These are phyloP conservation scores for Colletotrichum sp. DNA, from an alignment of 2,329 filamentous ascomycete species.

Conservation along the genomic window DNA sequence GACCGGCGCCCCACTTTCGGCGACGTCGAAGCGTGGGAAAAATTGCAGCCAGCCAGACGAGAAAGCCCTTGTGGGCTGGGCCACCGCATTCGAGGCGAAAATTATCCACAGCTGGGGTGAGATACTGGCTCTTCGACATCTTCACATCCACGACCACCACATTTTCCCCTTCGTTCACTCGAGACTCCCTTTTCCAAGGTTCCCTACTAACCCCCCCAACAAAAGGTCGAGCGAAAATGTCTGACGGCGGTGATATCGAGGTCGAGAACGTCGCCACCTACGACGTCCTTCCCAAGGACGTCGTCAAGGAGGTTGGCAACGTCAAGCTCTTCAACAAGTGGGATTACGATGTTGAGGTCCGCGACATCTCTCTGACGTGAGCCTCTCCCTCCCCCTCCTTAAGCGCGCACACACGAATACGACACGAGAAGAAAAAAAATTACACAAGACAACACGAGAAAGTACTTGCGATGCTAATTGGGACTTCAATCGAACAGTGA, in stretches of 20 bases:
- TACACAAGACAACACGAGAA: not conserved
- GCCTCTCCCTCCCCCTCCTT: not conserved
- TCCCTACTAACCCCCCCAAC: conserved; percentile 13
- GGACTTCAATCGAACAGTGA: conserved; percentile 66
- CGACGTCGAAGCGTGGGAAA: conserved; percentile 25
- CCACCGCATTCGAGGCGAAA: not conserved
- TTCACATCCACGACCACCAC: conserved; percentile 23
- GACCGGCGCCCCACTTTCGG: conserved; percentile 27
- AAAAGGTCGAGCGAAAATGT: conserved; percentile 68
- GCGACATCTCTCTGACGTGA: conserved; percentile 98
- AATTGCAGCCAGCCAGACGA: not conserved
- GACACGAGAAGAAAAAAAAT: conserved; percentile 12
- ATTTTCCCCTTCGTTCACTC: conserved; percentile 18
- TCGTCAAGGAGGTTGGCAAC: conserved; percentile 85
- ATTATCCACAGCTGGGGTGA: conserved; percentile 16
- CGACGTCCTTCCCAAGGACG: conserved; percentile 90
- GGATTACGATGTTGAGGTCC: conserved; percentile 98
- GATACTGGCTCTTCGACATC: conserved; percentile 16
- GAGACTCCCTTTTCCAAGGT: conserved; percentile 4
- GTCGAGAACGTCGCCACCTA: conserved; percentile 79
- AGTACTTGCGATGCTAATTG: conserved; percentile 34
- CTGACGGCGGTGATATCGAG: conserved; percentile 94
- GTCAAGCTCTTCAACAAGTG: conserved; percentile 99
- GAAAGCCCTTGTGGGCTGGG: not conserved
- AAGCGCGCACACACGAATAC: not conserved